A percentile compares a stretch with the other conserved stretches of the same genome.
These are phyloP conservation scores for Auricularia sp. DNA, from an alignment of 768 basidiomycete genomes.

Conservation along the genomic window DNA sequence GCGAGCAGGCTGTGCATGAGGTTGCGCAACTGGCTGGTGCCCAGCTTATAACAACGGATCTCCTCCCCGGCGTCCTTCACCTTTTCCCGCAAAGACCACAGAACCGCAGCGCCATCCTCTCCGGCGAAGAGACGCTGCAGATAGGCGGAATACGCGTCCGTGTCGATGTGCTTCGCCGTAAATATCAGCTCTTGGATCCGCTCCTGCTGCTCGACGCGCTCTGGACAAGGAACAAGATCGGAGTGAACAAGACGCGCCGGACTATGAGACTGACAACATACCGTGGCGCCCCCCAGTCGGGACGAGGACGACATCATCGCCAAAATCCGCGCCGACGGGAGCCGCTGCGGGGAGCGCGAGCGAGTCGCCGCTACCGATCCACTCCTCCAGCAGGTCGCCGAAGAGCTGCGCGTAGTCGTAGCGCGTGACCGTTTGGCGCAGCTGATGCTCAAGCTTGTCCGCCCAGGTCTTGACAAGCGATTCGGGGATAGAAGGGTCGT, in stretches of 20 bases:
- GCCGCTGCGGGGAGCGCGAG: conserved; percentile 7
- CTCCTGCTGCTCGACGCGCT: conserved; percentile 22
- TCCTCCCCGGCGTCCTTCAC: no score
- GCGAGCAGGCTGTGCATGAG: conserved; percentile 28
- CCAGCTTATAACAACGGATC: conserved; percentile 12
- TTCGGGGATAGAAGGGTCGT: conserved; percentile 22
- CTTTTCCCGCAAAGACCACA: no score
- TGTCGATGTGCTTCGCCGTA: conserved; percentile 26
- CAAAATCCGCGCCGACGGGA: no score
- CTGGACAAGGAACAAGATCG: background rate
- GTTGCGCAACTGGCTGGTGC: conserved; percentile 16
- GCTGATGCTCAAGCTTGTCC: conserved; percentile 29
- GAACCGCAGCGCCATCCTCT: no score
- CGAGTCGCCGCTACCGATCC: conserved; percentile 34
- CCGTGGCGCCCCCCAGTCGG: no score
- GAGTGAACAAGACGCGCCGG: no score
- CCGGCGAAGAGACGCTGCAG: no score
- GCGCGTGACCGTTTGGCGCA: conserved; percentile 25
- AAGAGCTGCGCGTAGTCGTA: conserved; percentile 34
- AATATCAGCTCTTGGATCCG: conserved; percentile 32
- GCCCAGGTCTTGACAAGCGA: conserved; percentile 29
- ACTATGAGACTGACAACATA: no score
- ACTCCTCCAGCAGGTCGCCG: conserved; percentile 33
- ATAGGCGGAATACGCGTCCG: conserved; percentile 15
- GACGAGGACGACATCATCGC: no score